Base-by-base conservation (phyloP, 768 basidiomycete species). In the Tricholomella constricta region DNA sequence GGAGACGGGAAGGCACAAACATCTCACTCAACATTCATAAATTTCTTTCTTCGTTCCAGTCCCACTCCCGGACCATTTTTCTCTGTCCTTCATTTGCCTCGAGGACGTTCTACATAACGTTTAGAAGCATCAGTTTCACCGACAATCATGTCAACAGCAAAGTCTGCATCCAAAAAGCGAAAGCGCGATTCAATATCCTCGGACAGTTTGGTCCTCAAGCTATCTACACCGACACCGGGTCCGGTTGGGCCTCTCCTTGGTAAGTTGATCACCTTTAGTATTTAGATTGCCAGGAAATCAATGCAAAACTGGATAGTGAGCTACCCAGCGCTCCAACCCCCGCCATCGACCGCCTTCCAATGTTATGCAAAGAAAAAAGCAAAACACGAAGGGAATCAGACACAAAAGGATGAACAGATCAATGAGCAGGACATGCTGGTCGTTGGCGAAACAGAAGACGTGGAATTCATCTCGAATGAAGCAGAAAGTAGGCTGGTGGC, bases 361-460 rank as follows among this genome's bases (percentile, higher is more conserved):
- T 80, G 82, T 61, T 91, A 87, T 66, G 66, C 72, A 46, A 77
- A 69, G 57, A 61, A 66, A 51, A 77, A 73, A 62, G 66, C 63
- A 6, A 56, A 55, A 43, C 56, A 65, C 44, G 61, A 67, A 43
- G 66, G 42, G 27, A 55, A 55, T 22, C 48, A 49, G 25, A 34
- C 31, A 9, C 49, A 52, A 26, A 49, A 69, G 31, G 66, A 59
- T 6, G 61, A 63, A 20, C 66, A 62, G 17, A 50, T 56, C 4
- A 60, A 63, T 9, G 62, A 64, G 26, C 61, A 65, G 32, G 63
- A 72, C n/a, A 61, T 79, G 9, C 60, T 91, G 12, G 75, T 96
- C 20, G 90, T 84, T 0, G 95, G 89, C 4, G 94, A 96, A 72
- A 89, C 90, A n/a, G 78, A 85, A 25, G 76, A 81, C 17, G 82